Conservation (phyloP, 257 asterid genomes). For the Ehretia macrophylla region DNA sequence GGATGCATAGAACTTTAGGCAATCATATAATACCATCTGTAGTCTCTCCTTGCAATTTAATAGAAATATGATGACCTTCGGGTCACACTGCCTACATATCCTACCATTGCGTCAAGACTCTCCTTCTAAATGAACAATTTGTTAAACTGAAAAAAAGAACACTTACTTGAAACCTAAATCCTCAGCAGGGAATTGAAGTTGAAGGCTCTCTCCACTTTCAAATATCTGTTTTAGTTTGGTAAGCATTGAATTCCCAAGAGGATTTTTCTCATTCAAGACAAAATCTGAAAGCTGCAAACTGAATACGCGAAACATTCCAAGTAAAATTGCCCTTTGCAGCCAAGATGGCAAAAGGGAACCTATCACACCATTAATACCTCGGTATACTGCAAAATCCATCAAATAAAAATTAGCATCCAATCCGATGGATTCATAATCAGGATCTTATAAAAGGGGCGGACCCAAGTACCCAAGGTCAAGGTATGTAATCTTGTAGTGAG, state of each 20-base stretch:
- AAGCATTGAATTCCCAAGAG: slow-evolving; percentile 77
- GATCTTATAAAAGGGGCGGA: no score
- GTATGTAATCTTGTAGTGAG: no score
- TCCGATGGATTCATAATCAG: no score
- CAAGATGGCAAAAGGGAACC: slow-evolving; percentile 63
- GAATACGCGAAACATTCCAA: slow-evolving; percentile 71
- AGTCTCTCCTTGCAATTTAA: no score
- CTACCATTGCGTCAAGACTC: no score
- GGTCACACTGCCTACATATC: no score
- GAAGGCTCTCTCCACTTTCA: slow-evolving; percentile 88
- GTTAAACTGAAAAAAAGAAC: slow-evolving; percentile 23
- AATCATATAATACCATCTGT: slow-evolving; percentile 35
- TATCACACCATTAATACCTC: slow-evolving; percentile 46
- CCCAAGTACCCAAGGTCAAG: no score
- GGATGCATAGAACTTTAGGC: background rate
- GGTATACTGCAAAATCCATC: slow-evolving; percentile 52
- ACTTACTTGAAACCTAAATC: slow-evolving; percentile 87
- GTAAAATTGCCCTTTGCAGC: slow-evolving; percentile 57
- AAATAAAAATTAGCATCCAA: slow-evolving; percentile 4
- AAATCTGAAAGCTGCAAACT: slow-evolving; percentile 70
- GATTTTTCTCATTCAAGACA: slow-evolving; percentile 72
- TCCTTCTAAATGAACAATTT: background rate
- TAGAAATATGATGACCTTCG: no score
- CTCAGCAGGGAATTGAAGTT: slow-evolving; percentile 94
- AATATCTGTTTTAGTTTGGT: slow-evolving; percentile 58